phyloP scores from a whole-genome alignment of 2,329 filamentous ascomycete species.

The Colletotrichum cordylinicola region DNA sequence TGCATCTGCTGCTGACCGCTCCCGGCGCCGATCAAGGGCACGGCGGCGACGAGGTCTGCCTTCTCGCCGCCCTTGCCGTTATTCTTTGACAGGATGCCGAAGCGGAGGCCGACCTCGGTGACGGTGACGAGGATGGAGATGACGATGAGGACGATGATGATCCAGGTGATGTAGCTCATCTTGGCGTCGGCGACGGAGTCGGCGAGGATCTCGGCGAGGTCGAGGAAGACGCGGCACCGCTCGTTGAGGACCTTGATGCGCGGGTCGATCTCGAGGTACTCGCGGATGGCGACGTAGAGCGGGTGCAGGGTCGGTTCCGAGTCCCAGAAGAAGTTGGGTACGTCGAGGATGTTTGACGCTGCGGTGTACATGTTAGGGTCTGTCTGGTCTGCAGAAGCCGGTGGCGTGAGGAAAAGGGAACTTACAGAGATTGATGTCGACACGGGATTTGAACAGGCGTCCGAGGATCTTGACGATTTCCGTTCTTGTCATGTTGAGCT shows the following conservation, averaged over 20 bases:
- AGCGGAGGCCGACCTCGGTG: conserved; percentile 86
- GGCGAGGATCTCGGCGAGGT: conserved; percentile 92
- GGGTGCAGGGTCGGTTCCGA: conserved; percentile 94
- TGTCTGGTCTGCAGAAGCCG: neutral
- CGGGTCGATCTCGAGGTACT: conserved; percentile 96
- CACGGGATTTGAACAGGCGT: conserved; percentile 87
- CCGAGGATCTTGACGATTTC: conserved; percentile 95
- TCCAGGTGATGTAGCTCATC: conserved; percentile 97
- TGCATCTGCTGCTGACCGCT: neutral
- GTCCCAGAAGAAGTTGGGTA: conserved; percentile 98
- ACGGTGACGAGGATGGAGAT: conserved; percentile 91
- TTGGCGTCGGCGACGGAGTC: conserved; percentile 93
- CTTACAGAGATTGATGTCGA: conserved; percentile 97
- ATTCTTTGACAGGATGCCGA: conserved; percentile 69
- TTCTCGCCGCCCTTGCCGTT: conserved; percentile 19
- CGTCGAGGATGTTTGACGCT: conserved; percentile 96
- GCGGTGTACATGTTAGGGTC: neutral
- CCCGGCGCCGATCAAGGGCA: neutral
- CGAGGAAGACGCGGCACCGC: conserved; percentile 93
- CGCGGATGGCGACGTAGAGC: conserved; percentile 90
- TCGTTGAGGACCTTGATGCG: conserved; percentile 97
- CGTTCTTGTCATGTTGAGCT: conserved; percentile 87
- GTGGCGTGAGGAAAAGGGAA: conserved; percentile 22
- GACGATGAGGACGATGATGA: conserved; percentile 92
- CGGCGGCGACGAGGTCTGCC: neutral